Evolutionary conservation across 768 basidiomycete genomes (phyloP), one percentile per base, ranked within the genome.

Genomic region (Tricholoma terreum): DNA sequence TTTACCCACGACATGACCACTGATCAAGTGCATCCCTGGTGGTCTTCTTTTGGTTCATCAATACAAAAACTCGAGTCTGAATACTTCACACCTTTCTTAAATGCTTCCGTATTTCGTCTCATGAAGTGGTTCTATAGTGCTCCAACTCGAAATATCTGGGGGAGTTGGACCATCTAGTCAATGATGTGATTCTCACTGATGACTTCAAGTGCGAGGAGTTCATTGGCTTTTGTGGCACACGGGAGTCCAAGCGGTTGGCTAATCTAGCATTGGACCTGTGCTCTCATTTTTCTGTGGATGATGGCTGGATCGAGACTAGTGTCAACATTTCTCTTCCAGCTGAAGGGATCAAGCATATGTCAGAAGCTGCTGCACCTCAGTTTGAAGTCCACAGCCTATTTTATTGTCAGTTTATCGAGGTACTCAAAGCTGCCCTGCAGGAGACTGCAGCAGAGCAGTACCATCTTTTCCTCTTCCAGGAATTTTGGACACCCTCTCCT

Each of bases 361-460:
- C 62, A 0, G 71, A 75, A 51, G 62, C 19, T 0, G 58, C 57
- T 10, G 72, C 73, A 4, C 73, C 71, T 0, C 51, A 53, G 2
- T 68, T 75, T 45, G 54, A 63, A 14, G 64, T 79, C n/a, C 22
- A 50, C 1, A 68, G 67, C 9, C 38, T 77, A 1, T 60, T 60
- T 33, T 62, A 72, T 33, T 68, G 71, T 0, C 54, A 51, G 0
- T 58, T 75, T 1, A 19, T 58, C 0, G 66, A 67, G 2, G 58
- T 71, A 14, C 61, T 74, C n/a, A 45, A 57, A 7, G 54, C 58
- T 6, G 61, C 64, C 0, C 61, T 69, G 21, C 24, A 66, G 15
- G 56, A 59, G 4, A 51, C 61, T 2, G 30, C 54, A 0, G 56
- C 63, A 7, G 27, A 52, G 6, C 30, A 42, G 2, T 61, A 58